A percentile compares a stretch with the other conserved stretches of the same genome.
Conservation (phyloP, 768 basidiomycete species). For the Lactifluus volemus region DNA sequence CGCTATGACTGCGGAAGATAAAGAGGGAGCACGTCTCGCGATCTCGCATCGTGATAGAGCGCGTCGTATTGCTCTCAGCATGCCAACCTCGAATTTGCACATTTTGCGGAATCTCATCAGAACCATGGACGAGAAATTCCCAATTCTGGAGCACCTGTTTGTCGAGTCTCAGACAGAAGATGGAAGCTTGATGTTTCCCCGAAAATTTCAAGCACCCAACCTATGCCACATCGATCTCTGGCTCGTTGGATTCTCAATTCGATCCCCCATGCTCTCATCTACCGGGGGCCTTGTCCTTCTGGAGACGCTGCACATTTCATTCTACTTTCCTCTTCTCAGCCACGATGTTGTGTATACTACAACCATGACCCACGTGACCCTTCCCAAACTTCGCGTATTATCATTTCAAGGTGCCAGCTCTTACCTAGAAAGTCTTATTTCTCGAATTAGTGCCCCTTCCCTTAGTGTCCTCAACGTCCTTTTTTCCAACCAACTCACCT, state of each 20-base stretch:
- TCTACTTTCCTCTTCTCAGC: no score
- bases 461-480: no score
- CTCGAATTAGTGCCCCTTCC: no score
- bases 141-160: background rate
- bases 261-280: background rate
- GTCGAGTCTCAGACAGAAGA: background rate
- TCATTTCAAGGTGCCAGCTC: no score
- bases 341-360: no score
- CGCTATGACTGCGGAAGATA: background rate
- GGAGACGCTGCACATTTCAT: no score
- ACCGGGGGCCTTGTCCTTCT: background rate
- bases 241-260: background rate
- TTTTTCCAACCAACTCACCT: no score
- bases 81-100: background rate
- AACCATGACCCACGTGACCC: no score
- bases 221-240: background rate
- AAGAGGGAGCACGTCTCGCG: background rate
- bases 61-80: background rate
- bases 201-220: background rate
- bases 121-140: background rate
- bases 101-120: background rate
- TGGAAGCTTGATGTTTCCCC: background rate
- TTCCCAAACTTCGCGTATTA: no score
- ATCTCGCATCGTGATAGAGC: background rate
- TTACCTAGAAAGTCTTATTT: no score